Base-by-base conservation (phyloP, 2,329 filamentous ascomycete species). In the Cercospora citrullina region DNA sequence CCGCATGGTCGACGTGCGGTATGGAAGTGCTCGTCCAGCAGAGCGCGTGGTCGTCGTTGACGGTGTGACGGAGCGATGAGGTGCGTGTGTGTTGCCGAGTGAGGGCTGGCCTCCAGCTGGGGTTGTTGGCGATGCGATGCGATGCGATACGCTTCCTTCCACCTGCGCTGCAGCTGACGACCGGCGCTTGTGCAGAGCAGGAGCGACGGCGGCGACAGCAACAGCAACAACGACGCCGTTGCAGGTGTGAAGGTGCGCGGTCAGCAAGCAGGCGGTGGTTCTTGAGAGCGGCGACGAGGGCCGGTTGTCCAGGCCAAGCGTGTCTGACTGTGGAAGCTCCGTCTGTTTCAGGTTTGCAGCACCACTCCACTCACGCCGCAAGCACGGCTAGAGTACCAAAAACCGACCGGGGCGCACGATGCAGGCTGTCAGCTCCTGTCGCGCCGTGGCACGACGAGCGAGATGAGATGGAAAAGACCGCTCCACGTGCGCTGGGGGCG, bases 1-100 rank as follows among this genome's bases (percentile, higher is more conserved):
- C 21, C 31, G 65, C 65, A 68, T 66, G 31, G 48, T 67, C 65
- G 62, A 66, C 18, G 53, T 28, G 16, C 26, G 53, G 28, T 30
- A 58, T 58, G 16, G 53, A 58, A n/a, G 8, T 18, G 53, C 5
- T 58, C 21, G 26, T 30, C 26, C 30, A 16, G 53, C 28, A 18
- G 53, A 57, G 53, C 14, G 26, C 53, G 53, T 26, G 30, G 26
- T 31, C 4, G 53, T 30, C 14, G 2, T 58, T 3, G 53, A 31
- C 28, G 48, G 9, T 53, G 48, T 28, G 48, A 53, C 18, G 12
- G 53, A 10, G 26, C 48, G 48, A 28, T 53, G 21, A 23, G 48
- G 21, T 21, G 26, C 48, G 48, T 21, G 48, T 28, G 48, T 53
- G 48, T 53, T 21, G 26, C 21, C 18, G 48, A 21, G 26, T 21